Base-by-base conservation (phyloP, 257 asterid genomes). In the Petunia axillaris region DNA sequence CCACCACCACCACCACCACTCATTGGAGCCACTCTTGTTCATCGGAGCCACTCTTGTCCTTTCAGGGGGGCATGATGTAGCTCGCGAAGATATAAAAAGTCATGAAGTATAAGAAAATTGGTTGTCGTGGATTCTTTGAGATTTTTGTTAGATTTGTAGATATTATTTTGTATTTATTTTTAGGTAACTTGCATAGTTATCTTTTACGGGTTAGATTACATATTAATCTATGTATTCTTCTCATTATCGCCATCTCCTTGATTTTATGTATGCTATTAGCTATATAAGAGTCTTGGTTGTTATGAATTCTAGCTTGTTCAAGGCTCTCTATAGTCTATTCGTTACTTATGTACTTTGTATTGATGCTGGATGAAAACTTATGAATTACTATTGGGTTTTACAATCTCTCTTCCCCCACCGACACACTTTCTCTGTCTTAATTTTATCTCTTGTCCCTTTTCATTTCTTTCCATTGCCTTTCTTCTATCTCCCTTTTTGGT, bases 271-370 rank as follows among this genome's bases (percentile, higher is more conserved):
- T 46, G 16, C 58, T 70, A 16, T 16, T 43, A 48, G 62, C 35
- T 8, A 71, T 25, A 71, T 13, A 71, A 38, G 7, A 48, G 77
- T 71, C 59, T 71, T 2, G 39, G 16, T 5, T 71, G 44, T 38
- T 48, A 71, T 10, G 60, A 71, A 44, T 67, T 66, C 59, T 70
- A 71, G 60, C 44, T 71, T 48, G 60, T 71, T 71, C 11, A 71
- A 48, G 44, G 35, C 16, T 35, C 76, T 35, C 25, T 25, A 4
- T 25, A 25, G 25, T 25, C 25, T 25, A 25, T 25, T 25, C 25
- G 25, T 25, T 25, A 25, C 25, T 25, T 25, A 25, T 25, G 25
- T 67, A 7, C 54, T 67, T 67, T 67, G 55, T 35, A 48, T 71
- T 35, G 11, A 25, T 11, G 35, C 60, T 35, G 43, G 44, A 71